Base-by-base conservation (phyloP, 495 filamentous ascomycete genomes). In the Evansstolkia leycettana region DNA sequence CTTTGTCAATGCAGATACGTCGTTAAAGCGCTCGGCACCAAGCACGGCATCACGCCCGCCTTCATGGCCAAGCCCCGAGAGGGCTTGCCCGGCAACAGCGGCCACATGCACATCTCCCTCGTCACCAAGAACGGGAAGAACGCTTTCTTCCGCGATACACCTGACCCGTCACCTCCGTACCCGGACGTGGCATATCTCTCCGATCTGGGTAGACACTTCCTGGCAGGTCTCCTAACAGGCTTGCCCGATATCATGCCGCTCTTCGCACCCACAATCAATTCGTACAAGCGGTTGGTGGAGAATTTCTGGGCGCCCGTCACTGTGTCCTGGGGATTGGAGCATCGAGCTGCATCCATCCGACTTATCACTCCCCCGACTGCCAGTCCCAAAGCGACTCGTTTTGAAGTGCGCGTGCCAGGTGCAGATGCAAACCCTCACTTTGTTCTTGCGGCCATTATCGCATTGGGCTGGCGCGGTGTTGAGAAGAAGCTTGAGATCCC, bases 261-360 rank as follows among this genome's bases (percentile, higher is more conserved):
- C 34, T 64, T 96, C 7, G 92, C 88, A 2, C 90, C 90, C 1
- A 98, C 85, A 4, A 72, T 98, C 54, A 98, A 98, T 59, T 88
- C 82, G 41, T 98, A 96, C 64, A 98, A 98, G 54, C 79, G 92
- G 1, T 70, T 98, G 1, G 90, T 98, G 8, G 90, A 98, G 66
- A 96, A 96, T 54, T 95, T 94, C 61, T 96, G 92, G 92, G 90
- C 90, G 0, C 90, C 90, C 0, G 89, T 98, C 5, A 95, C 87
- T 0, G 90, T 95, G 1, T 92, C 83, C 2, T 98, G 90, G 92
- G 90, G 92, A 1, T 56, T 95, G 6, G 90, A 96, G 55, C 90
- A 98, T 46, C 82, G 90, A 26, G 86, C 86, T 1, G 90, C 90
- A 0, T 92, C 83, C 0, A 82, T 98, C 37, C 72, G 92, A 5